phyloP scores from a whole-genome alignment of 345 rosid species.

The Leavenworthia alabamica region DNA sequence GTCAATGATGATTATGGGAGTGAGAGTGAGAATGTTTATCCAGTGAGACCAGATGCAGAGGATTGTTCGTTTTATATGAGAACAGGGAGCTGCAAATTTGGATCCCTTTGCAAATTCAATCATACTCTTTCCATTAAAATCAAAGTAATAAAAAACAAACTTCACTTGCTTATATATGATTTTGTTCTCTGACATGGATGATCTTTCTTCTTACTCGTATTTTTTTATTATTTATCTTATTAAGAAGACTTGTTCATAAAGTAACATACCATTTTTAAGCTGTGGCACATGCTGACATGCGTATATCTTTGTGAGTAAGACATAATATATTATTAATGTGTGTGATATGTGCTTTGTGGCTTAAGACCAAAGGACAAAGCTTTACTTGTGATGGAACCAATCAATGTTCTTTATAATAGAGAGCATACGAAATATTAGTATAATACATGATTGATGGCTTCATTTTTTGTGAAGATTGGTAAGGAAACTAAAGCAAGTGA shows the following conservation, averaged over 20 bases:
- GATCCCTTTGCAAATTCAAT: slow-evolving; percentile 80
- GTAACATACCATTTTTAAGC: background rate
- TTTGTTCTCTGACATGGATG: slow-evolving; percentile 7
- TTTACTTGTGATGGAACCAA: background rate
- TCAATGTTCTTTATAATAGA: background rate
- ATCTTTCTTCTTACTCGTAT: background rate
- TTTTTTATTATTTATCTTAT: background rate
- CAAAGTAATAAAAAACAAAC: slow-evolving; percentile 42
- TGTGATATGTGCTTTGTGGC: background rate
- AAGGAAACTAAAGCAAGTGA: slow-evolving; percentile 10
- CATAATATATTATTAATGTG: background rate
- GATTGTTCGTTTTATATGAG: slow-evolving; percentile 79
- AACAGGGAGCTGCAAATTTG: slow-evolving; percentile 80
- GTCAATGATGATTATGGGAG: background rate
- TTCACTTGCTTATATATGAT: background rate
- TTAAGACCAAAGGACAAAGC: background rate
- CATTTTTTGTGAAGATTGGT: slow-evolving; percentile 3
- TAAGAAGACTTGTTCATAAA: background rate
- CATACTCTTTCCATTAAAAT: slow-evolving; percentile 54
- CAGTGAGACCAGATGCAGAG: slow-evolving; percentile 72
- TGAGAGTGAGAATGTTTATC: slow-evolving; percentile 36
- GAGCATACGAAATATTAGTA: background rate
- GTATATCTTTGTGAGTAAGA: background rate
- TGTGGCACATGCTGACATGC: slow-evolving; percentile 24
- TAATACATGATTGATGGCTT: background rate